These are phyloP conservation scores for Colletotrichum agaves DNA, from an alignment of 2,329 filamentous ascomycete genomes.

Conservation along the genomic window DNA sequence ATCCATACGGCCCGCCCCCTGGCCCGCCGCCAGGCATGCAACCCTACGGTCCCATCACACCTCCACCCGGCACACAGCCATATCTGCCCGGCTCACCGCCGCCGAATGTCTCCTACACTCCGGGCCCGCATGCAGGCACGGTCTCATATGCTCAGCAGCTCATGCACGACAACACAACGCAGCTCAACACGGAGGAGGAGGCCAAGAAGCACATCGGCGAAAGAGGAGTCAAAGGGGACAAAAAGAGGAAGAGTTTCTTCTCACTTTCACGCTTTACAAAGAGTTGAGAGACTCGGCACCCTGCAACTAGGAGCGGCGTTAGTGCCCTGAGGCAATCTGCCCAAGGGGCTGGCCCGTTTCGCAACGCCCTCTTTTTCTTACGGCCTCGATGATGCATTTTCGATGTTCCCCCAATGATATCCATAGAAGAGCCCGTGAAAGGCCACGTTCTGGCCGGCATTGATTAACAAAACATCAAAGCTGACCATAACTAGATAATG, in stretches of 20 bases:
- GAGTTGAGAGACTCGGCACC: background rate
- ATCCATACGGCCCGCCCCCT: slow-evolving; percentile 6
- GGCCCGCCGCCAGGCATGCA: background rate
- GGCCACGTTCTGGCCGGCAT: background rate
- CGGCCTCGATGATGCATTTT: slow-evolving; percentile 1
- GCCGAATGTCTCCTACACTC: slow-evolving; percentile 11
- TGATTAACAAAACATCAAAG: background rate
- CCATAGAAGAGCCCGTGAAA: slow-evolving; percentile 11
- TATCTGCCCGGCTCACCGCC: slow-evolving; percentile 3
- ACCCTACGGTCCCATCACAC: background rate
- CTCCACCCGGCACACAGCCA: background rate
- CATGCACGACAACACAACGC: slow-evolving; percentile 64
- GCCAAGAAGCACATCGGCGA: slow-evolving; percentile 38
- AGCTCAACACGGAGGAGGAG: slow-evolving; percentile 56
- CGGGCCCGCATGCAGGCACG: slow-evolving; percentile 47
- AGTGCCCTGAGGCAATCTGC: background rate
- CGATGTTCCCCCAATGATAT: background rate
- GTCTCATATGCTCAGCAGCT: slow-evolving; percentile 62
- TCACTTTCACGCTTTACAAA: slow-evolving; percentile 8
- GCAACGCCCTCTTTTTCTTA: background rate
- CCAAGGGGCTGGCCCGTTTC: background rate
- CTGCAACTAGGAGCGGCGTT: background rate
- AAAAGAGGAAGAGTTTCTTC: slow-evolving; percentile 27
- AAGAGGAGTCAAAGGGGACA: slow-evolving; percentile 9
- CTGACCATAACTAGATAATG: background rate